Evolutionary conservation across 2,329 filamentous ascomycete species (phyloP).

Genomic region (Xylaria sp.): DNA sequence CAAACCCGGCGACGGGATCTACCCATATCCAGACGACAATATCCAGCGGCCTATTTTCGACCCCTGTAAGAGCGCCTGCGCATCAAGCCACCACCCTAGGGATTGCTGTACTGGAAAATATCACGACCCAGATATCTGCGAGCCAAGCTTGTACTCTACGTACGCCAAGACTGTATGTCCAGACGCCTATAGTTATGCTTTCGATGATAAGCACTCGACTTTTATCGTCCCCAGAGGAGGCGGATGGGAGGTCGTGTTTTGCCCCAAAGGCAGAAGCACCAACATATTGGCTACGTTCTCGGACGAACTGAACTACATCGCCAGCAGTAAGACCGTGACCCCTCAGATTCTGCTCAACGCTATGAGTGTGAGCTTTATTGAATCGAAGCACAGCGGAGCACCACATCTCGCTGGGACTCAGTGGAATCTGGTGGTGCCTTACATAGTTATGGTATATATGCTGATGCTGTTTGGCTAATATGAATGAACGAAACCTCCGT

Average conservation of each 20-base stretch:
- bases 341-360: slow-evolving; percentile 42
- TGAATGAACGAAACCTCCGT: not conserved
- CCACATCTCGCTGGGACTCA: not conserved
- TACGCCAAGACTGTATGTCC: slow-evolving; percentile 78
- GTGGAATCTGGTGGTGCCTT: not conserved
- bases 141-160: slow-evolving; percentile 70
- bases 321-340: slow-evolving; percentile 47
- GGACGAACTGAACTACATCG: slow-evolving; percentile 55
- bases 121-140: slow-evolving; percentile 65
- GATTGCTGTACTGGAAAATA: slow-evolving; percentile 80
- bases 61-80: slow-evolving; percentile 78
- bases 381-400: slow-evolving; percentile 33
- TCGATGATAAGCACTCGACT: slow-evolving; percentile 63
- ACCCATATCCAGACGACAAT: slow-evolving; percentile 79
- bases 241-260: slow-evolving; percentile 80
- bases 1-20: slow-evolving; percentile 76
- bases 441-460: not conserved
- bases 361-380: slow-evolving; percentile 46
- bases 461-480: slow-evolving; percentile 4
- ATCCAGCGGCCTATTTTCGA: slow-evolving; percentile 74
- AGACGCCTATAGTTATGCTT: slow-evolving; percentile 82
- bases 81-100: slow-evolving; percentile 66
- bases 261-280: slow-evolving; percentile 67
- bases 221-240: slow-evolving; percentile 70
- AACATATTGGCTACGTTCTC: slow-evolving; percentile 61